Conservation (phyloP, 192 early-diverging fungal genomes). For the Coemansia sp. region DNA sequence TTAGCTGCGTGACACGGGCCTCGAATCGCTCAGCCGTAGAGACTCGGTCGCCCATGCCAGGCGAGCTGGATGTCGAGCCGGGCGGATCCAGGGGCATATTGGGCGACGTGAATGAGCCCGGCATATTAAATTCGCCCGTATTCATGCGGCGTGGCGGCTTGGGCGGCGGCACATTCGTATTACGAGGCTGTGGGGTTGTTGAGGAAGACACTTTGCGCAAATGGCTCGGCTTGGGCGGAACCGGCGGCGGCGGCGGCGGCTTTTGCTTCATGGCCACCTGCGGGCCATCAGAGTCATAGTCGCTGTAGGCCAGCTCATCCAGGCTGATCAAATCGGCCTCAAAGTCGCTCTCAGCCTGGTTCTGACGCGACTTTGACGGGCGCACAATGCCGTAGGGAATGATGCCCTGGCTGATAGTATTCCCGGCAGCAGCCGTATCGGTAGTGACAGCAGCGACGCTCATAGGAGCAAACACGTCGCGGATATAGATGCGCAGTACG, state of each 20-base stretch:
- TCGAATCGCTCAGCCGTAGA: conserved; percentile 22
- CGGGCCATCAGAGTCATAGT: not conserved
- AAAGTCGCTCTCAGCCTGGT: not conserved
- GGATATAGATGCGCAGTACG: conserved; percentile 84
- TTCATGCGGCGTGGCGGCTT: conserved; percentile 20
- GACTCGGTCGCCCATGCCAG: conserved; percentile 2
- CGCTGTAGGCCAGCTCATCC: not conserved
- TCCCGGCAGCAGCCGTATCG: conserved; percentile 25
- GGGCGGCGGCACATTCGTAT: conserved; percentile 13
- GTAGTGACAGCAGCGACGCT: conserved; percentile 37
- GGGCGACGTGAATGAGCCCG: not conserved
- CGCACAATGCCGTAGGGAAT: conserved; percentile 38
- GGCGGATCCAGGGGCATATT: not conserved
- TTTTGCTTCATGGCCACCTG: too few species aligned
- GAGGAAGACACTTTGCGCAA: conserved; percentile 3
- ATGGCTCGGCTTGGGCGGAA: conserved; percentile 40
- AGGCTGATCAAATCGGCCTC: conserved; percentile 12
- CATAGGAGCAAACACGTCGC: conserved; percentile 59
- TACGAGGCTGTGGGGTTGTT: not conserved
- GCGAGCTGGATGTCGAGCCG: not conserved
- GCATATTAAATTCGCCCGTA: not conserved
- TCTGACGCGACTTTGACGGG: conserved; percentile 7
- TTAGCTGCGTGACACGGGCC: conserved; percentile 20
- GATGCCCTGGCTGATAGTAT: conserved; percentile 8
- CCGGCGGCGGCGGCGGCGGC: conserved; percentile 25